Conservation (phyloP, 73 alveolate species). For the Stentor roeselii region DNA sequence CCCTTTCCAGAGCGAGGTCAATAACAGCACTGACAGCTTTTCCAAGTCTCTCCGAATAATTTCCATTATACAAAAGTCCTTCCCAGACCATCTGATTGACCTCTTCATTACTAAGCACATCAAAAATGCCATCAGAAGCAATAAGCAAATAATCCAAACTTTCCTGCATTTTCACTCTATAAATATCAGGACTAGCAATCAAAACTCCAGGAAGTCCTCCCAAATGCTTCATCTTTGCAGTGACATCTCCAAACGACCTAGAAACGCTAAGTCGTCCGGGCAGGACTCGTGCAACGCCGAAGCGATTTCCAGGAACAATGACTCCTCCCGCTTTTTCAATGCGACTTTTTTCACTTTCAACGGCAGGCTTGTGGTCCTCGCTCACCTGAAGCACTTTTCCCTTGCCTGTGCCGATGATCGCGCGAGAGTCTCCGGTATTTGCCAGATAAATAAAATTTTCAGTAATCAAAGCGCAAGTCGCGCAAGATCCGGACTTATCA, state of each 20-base stretch:
- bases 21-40: background rate
- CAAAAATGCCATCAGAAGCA: background rate
- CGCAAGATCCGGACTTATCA: too few species aligned
- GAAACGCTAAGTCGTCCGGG: background rate
- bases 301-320: too few species aligned
- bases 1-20: background rate
- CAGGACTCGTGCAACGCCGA: background rate
- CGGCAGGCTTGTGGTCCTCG: background rate
- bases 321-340: background rate
- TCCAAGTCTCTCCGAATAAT: too few species aligned
- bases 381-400: too few species aligned
- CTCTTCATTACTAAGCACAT: background rate
- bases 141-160: too few species aligned
- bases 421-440: too few species aligned
- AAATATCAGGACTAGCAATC: background rate
- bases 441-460: too few species aligned
- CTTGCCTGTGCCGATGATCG: too few species aligned
- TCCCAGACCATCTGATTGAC: background rate
- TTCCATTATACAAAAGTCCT: background rate
- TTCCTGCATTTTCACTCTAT: background rate
- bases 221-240: too few species aligned
- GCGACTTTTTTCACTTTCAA: background rate
- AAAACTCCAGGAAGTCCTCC: background rate
- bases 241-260: background rate
- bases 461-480: too few species aligned